A percentile compares a stretch with the other conserved stretches of the same genome.
These are phyloP conservation scores for Rugonectria rugulosa DNA, from an alignment of 2,329 filamentous ascomycete species.

Conservation along the genomic window DNA sequence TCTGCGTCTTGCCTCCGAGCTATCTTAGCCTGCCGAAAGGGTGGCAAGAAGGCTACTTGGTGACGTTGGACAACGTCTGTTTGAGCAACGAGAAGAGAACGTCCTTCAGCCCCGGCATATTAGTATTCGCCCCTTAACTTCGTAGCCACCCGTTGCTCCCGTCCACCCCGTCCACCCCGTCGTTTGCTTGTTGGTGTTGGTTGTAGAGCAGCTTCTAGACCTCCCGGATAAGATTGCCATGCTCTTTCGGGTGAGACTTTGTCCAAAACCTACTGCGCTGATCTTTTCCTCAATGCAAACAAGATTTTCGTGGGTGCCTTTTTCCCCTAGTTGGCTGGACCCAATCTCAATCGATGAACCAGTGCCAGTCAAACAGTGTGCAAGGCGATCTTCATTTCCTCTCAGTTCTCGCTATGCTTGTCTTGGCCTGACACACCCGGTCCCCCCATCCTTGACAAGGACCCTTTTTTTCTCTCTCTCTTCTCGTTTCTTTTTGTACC, in stretches of 20 bases:
- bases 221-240: not conserved
- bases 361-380: too few relatives aligned
- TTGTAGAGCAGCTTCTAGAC: too few relatives aligned
- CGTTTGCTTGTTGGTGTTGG: not conserved
- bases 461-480: too few relatives aligned
- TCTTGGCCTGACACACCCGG: not conserved
- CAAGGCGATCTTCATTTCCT: not conserved
- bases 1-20: not conserved
- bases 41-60: too few relatives aligned
- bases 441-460: too few relatives aligned
- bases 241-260: conserved; percentile 4
- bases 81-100: too few relatives aligned
- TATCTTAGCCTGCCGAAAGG: too few relatives aligned
- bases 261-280: not conserved
- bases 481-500: too few relatives aligned
- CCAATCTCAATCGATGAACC: not conserved
- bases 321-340: not conserved
- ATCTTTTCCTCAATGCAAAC: not conserved
- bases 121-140: too few relatives aligned
- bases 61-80: too few relatives aligned
- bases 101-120: too few relatives aligned
- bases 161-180: not conserved
- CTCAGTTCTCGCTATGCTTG: not conserved
- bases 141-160: conserved; percentile 2
- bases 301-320: too few relatives aligned